Evolutionary conservation across 768 basidiomycete genomes (phyloP), one percentile per base, ranked within the genome.

Genomic region (Lentinula edodes): DNA sequence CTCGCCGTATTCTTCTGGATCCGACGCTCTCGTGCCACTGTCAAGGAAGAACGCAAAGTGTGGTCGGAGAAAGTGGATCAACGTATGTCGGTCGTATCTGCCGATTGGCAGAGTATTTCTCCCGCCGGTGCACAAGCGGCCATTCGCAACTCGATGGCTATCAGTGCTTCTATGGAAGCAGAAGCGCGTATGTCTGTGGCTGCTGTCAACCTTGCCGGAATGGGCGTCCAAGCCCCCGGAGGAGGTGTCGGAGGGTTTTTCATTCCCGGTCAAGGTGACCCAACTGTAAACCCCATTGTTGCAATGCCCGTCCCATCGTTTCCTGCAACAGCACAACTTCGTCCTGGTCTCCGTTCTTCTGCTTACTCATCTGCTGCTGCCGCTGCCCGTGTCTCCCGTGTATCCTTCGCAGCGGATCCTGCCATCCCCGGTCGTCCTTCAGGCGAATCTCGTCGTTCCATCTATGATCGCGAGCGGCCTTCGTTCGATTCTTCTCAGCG

Each of bases 61-160:
- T 93, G 83, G 78, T 84, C 80, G 43, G 80, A 86, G 69, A 81
- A 77, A 9, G 72, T 93, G 71, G 91, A 93, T 75, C 85, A 84
- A 71, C 88, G 91, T 71, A 92, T 93, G 91, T 88, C 85, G 2
- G 89, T 87, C 53, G 90, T 92, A 65, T 87, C 85, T 6, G 75
- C 80, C 18, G 88, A 91, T 68, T 93, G 91, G 91, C 88, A 87
- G 70, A 79, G 81, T 48, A 85, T 91, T 66, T 83, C 87, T 7
- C 75, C 78, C 5, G 86, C 83, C 4, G 91, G 89, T 52, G 91
- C 90, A 0, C 76, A 78, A 20, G 89, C 86, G 38, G 91, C 89
- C 10, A 87, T 93, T 64, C 83, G 90, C 62, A 80, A 79, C 65
- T 86, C 83, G 46, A 85, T 90, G 34, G 86, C 86, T 4, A 73